Conservation (phyloP, 257 asterid species). For the Galeopsis tetrahit region DNA sequence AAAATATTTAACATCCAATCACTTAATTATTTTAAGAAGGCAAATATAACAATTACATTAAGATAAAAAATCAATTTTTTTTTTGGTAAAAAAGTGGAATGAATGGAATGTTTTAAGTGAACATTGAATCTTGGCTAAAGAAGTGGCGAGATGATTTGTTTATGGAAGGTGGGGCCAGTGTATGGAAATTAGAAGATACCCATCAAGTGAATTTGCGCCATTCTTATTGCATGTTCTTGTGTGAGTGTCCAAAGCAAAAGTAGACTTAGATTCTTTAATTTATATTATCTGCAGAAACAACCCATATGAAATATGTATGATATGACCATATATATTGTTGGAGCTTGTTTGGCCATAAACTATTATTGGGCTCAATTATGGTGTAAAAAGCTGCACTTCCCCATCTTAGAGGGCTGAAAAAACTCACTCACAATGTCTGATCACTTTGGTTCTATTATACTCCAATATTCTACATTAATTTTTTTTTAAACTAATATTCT, state of each 20-base stretch:
- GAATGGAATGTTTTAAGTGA: no score
- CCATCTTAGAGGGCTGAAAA: not conserved
- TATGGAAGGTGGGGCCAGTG: constrained; percentile 19
- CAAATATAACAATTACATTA: no score
- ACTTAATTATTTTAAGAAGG: no score
- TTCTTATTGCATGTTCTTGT: constrained; percentile 29
- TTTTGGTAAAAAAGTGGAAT: no score
- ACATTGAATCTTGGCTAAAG: not conserved
- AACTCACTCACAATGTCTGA: not conserved
- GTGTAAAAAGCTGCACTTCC: not conserved
- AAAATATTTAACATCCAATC: no score
- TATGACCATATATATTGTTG: not conserved
- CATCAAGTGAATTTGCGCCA: constrained; percentile 28
- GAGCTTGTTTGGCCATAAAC: not conserved
- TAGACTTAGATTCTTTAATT: not conserved
- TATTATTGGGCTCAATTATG: not conserved
- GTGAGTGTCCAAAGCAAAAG: constrained; percentile 14
- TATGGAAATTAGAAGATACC: constrained; percentile 25
- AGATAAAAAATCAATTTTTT: no score
- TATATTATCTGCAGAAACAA: not conserved
- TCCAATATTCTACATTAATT: no score
- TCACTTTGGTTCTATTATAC: not conserved
- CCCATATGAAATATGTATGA: not conserved
- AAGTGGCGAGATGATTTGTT: not conserved
- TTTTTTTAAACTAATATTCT: not conserved